phyloP scores from a whole-genome alignment of 225 moss, liverwort and hornwort genomes.

The Climacium dendroides region DNA sequence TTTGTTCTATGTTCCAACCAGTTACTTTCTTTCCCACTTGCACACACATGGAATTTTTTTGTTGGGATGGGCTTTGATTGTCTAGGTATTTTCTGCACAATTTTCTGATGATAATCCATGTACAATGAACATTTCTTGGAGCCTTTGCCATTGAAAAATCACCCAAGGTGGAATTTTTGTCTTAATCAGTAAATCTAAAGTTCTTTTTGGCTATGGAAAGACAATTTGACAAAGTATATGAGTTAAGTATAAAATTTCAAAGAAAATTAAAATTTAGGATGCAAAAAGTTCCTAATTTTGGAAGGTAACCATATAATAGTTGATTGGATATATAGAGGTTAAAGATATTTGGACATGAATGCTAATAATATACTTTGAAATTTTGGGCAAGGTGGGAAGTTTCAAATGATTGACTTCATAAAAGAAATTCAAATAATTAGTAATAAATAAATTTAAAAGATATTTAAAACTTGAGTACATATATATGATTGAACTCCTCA shows the following conservation, averaged over 20 bases:
- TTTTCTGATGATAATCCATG: rapidly evolving
- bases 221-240: rapidly evolving
- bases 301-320: background rate
- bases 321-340: background rate
- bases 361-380: rapidly evolving
- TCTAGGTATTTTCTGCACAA: rapidly evolving
- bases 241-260: rapidly evolving
- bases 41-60: rapidly evolving
- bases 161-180: rapidly evolving
- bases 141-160: background rate
- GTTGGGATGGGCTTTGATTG: background rate
- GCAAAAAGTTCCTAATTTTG: rapidly evolving
- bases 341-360: background rate
- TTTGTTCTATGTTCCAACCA: background rate
- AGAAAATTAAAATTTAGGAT: too few relatives aligned
- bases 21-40: background rate
- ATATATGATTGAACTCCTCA: rapidly evolving
- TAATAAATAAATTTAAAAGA: background rate
- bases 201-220: rapidly evolving
- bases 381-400: rapidly evolving
- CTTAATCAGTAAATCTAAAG: background rate
- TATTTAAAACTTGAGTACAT: background rate
- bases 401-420: background rate
- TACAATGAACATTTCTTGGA: background rate
- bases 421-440: background rate